Evolutionary conservation across 2,329 filamentous ascomycete species (phyloP).

Genomic region (Pseudohalonectria lignicola): DNA sequence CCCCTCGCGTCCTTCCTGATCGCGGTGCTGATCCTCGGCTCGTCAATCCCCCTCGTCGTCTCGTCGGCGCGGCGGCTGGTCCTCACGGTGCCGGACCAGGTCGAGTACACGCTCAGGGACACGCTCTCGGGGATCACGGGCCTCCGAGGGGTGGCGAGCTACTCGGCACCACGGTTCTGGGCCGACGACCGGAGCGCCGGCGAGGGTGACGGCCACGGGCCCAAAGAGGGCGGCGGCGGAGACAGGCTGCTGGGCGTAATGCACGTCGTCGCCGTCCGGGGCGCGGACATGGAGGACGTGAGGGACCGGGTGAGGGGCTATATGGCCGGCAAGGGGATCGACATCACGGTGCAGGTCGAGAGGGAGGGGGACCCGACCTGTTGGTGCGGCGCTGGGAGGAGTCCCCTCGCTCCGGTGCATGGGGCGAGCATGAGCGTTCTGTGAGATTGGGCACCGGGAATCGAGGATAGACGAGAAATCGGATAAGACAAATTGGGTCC

Average conservation of each 20-base stretch:
- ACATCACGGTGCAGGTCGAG: conserved; percentile 82
- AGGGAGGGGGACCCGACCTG: conserved; percentile 61
- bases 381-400: conserved; percentile 43
- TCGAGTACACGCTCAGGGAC: conserved; percentile 82
- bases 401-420: conserved; percentile 15
- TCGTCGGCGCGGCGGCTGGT: conserved; percentile 76
- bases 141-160: conserved; percentile 74
- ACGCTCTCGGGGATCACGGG: conserved; percentile 73
- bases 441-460: too few species aligned
- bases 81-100: conserved; percentile 71
- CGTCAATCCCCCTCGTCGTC: conserved; percentile 76
- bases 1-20: conserved; percentile 91
- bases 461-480: too few species aligned
- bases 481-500: too few species aligned
- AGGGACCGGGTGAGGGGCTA: conserved; percentile 65
- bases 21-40: conserved; percentile 85
- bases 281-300: conserved; percentile 71
- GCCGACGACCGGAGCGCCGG: conserved; percentile 54
- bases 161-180: conserved; percentile 87
- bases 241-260: conserved; percentile 68
- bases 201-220: conserved; percentile 10
- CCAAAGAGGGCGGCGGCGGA: background rate
- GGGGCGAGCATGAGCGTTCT: conserved; percentile 13
- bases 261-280: conserved; percentile 66
- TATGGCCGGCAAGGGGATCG: conserved; percentile 59